Evolutionary conservation across 345 rosid species (phyloP).

Genomic region (Leavenworthia alabamica): DNA sequence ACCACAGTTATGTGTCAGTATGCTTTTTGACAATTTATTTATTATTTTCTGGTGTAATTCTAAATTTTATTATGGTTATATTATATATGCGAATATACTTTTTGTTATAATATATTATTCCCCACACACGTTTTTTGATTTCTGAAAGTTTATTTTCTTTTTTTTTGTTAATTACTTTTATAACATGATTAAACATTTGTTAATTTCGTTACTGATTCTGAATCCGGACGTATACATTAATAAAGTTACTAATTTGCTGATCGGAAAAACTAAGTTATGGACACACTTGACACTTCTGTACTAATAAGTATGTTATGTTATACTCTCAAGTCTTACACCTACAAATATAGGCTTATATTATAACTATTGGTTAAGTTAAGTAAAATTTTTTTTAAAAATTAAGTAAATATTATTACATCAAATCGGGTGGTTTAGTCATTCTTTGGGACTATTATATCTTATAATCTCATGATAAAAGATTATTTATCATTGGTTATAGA

Average conservation of each 20-base stretch:
- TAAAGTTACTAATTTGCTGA: background rate
- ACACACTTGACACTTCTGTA: background rate
- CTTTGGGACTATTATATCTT: background rate
- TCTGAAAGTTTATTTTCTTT: background rate
- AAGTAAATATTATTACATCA: background rate
- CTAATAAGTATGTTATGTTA: background rate
- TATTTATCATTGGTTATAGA: background rate
- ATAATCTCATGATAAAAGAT: background rate
- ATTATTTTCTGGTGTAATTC: background rate
- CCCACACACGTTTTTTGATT: background rate
- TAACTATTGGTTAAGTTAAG: background rate
- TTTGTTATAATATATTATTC: background rate
- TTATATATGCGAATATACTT: background rate
- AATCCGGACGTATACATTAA: background rate
- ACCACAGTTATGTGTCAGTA: background rate
- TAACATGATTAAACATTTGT: background rate
- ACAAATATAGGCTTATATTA: background rate
- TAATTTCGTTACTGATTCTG: slow-evolving; percentile 8
- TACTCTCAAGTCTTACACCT: background rate
- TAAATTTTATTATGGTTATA: background rate
- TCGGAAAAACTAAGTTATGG: background rate
- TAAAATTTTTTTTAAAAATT: background rate
- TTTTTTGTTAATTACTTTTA: slow-evolving; percentile 3
- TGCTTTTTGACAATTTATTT: background rate
- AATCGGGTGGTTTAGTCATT: background rate